These are phyloP conservation scores for Candida sojae DNA, from an alignment of 1,139 yeast genomes.

Conservation along the genomic window DNA sequence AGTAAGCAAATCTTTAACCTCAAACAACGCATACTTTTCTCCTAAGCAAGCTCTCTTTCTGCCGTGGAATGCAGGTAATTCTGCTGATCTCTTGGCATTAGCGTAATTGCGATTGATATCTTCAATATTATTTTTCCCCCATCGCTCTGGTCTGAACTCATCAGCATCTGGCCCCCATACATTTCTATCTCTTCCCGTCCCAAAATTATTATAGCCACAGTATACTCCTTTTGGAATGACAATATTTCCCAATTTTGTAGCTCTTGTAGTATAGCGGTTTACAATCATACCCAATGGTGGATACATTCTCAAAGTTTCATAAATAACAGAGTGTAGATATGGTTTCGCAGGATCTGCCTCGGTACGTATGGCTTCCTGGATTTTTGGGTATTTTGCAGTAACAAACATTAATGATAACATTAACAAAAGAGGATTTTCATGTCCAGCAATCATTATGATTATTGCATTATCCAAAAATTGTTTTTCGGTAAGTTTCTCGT, in stretches of 20 bases:
- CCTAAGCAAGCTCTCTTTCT: constrained; percentile 64
- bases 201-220: constrained; percentile 60
- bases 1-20: constrained; percentile 40
- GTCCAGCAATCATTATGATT: constrained; percentile 61
- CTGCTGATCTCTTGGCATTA: constrained; percentile 44
- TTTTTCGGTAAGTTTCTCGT: constrained; percentile 37
- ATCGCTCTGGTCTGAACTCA: constrained; percentile 53
- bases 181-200: constrained; percentile 50
- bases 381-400: constrained; percentile 38
- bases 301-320: constrained; percentile 52
- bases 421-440: constrained; percentile 61
- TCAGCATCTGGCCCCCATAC: constrained; percentile 56
- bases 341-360: constrained; percentile 22
- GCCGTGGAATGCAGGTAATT: constrained; percentile 61
- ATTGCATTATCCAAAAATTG: constrained; percentile 61
- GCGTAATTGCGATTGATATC: constrained; percentile 42
- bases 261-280: constrained; percentile 46
- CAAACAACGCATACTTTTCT: constrained; percentile 56
- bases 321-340: constrained; percentile 34
- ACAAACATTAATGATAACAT: constrained; percentile 51
- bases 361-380: constrained; percentile 38
- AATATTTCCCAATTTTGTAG: constrained; percentile 42
- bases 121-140: constrained; percentile 45
- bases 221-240: constrained; percentile 54
- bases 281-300: constrained; percentile 65